A percentile compares a stretch with the other conserved stretches of the same genome.
These are phyloP conservation scores for Fistulifera pelliculosa DNA, from an alignment of 108 stramenopile genomes.

Conservation along the genomic window DNA sequence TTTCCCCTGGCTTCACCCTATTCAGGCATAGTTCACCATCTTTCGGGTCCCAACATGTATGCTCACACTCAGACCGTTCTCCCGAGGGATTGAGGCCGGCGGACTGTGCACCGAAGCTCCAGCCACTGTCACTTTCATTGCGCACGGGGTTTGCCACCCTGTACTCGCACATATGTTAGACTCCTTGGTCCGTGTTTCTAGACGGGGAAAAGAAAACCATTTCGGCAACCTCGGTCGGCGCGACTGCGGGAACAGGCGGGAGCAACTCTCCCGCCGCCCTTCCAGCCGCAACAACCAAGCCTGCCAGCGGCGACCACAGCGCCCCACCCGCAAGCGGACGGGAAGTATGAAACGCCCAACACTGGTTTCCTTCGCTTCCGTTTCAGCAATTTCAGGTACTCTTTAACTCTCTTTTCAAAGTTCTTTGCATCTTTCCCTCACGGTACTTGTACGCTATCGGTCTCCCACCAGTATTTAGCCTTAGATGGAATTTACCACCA, in stretches of 20 bases:
- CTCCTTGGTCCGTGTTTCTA: constrained; percentile 27
- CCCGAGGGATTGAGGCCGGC: constrained; percentile 80
- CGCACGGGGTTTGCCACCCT: constrained; percentile 83
- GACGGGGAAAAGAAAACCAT: constrained; percentile 27
- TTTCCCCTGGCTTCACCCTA: constrained; percentile 94
- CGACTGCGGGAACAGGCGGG: constrained; percentile 23
- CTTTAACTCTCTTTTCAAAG: constrained; percentile 98
- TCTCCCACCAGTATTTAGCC: constrained; percentile 91
- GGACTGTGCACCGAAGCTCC: constrained; percentile 71
- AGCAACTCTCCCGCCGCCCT: constrained; percentile 9
- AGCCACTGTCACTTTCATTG: constrained; percentile 89
- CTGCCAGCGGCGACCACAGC: constrained; percentile 53
- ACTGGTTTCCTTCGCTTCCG: constrained; percentile 93
- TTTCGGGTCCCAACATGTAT: constrained; percentile 91
- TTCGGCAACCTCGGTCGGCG: constrained; percentile 49
- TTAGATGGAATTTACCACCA: constrained; percentile 96
- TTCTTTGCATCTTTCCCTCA: constrained; percentile 93
- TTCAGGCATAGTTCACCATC: constrained; percentile 97
- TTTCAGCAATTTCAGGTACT: constrained; percentile 97
- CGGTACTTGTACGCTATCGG: constrained; percentile 95
- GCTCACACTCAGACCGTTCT: constrained; percentile 91
- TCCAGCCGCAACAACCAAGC: constrained; percentile 29
- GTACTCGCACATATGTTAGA: constrained; percentile 58
- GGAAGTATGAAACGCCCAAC: constrained; percentile 46
- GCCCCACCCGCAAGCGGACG: constrained; percentile 44